Base-by-base conservation (phyloP, 2,329 filamentous ascomycete genomes). In the Aspergillus viridinutans region DNA sequence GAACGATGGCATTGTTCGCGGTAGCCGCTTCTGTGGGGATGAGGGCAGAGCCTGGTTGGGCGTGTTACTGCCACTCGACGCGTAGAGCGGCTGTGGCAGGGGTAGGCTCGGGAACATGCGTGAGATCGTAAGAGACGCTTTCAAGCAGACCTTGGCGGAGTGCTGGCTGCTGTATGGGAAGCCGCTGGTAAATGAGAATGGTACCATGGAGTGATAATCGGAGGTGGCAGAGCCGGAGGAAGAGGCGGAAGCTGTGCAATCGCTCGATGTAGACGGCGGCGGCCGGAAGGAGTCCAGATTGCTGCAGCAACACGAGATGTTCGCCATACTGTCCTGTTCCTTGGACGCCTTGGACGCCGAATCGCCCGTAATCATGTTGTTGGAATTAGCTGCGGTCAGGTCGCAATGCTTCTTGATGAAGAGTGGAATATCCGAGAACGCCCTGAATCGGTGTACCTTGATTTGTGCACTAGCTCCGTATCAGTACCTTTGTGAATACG, bases 371-470 rank as follows among this genome's bases (percentile, higher is more conserved):
- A 52, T 10, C 10, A 54, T 3, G 50, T 60, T 60, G 48, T 52
- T 61, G 50, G 63, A 56, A 42, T 66, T 67, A 40, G 69, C 67
- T n/a, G 70, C 62, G 29, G 71, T 70, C 17, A 79, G 67, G 56
- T 78, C 76, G 60, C 76, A 79, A 54, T 79, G 76, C 42, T 70
- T 72, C 55, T 77, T 76, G 25, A 77, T 71, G 59, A 79, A 79
- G 14, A 78, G 71, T 1, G 77, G 76, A 10, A 77, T 74, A 55
- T 79, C 76, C 20, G 72, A 74, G 58, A 79, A 79, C 17, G 77
- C 77, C 45, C 75, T 67, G 54, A 78, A 78, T n/a, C 77, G 73
- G 56, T 79, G 76, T 0, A 72, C 67, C 64, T 78, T 79, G 32
- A 79, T 78, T 61, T 75, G 74, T 10, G 76, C 74, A 61, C 77